These are phyloP conservation scores for Auxenochlorella protothecoides DNA, from an alignment of 139 green algal genomes.

Conservation along the genomic window DNA sequence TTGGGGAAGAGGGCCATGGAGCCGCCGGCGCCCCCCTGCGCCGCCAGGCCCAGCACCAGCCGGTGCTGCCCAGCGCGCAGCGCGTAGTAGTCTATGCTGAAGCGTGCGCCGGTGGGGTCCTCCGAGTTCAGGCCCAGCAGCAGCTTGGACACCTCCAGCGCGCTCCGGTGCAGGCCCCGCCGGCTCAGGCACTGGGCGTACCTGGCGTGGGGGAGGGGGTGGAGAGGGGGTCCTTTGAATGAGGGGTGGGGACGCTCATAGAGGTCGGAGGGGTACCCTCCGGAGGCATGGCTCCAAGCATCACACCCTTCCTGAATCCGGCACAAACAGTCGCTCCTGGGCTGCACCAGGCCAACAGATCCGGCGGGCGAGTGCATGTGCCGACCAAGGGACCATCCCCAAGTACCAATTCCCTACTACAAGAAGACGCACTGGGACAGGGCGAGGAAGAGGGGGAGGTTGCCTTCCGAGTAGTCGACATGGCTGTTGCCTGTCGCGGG, in stretches of 20 bases:
- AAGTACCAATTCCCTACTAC: too few relatives aligned
- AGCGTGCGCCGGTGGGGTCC: slow-evolving; percentile 69
- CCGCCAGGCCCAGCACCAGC: slow-evolving; percentile 18
- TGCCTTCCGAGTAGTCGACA: slow-evolving; percentile 52
- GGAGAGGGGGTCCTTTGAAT: too few relatives aligned
- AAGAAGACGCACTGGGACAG: slow-evolving; percentile 46
- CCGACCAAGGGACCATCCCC: too few relatives aligned
- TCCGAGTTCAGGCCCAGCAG: slow-evolving; percentile 69
- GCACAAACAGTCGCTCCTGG: too few relatives aligned
- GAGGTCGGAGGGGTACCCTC: too few relatives aligned
- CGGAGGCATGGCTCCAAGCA: too few relatives aligned
- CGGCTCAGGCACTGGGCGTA: slow-evolving; percentile 64
- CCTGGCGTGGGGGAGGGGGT: slow-evolving; percentile 1
- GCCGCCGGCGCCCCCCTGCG: slow-evolving; percentile 35
- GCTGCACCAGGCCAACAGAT: too few relatives aligned
- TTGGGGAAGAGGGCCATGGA: slow-evolving; percentile 69
- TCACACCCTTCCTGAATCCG: too few relatives aligned
- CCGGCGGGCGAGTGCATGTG: too few relatives aligned
- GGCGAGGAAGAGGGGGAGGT: slow-evolving; percentile 71
- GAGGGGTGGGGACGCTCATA: too few relatives aligned
- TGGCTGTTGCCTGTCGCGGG: slow-evolving; percentile 39
- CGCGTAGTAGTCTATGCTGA: slow-evolving; percentile 80
- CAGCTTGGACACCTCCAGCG: slow-evolving; percentile 85
- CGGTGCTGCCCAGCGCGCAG: slow-evolving; percentile 47
- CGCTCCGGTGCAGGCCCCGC: slow-evolving; percentile 62